Evolutionary conservation across 1,284 basidiomycete genomes (phyloP), one percentile per base, ranked within the genome.

Genomic region (Naganishia albida): DNA sequence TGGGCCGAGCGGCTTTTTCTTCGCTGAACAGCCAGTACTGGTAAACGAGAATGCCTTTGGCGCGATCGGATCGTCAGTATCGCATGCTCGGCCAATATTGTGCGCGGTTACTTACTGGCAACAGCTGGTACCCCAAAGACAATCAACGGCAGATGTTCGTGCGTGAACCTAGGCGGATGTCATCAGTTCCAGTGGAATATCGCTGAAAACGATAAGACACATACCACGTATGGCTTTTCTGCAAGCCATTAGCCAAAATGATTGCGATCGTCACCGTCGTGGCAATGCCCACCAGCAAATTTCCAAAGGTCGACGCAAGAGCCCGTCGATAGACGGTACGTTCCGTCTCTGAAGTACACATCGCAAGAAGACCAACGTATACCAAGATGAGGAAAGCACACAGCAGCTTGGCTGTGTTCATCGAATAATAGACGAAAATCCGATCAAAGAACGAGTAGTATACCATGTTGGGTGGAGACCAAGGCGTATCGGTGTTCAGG

Each of bases 61-160:
- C 16, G 4, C 28, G 8, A 20, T 20, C 26, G 38, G 3, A 15
- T 51, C 16, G n/a, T 42, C 38, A 62, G 46, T 15, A 13, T 12
- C 18, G 26, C 26, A 18, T 7, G 3, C 18, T 34, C n/a, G 56
- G 53, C n/a, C n/a, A n/a, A 2, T 50, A 49, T 26, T 26, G 20
- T 39, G 15, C 63, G n/a, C 49, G 55, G 76, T 81, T 39, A 70
- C 87, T 87, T 87, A 55, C 87, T 81, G 7, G 80, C 67, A 10
- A 90, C 72, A 0, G 86, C 86, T 0, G 90, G 84, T 28, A 92
- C 90, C 1, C 83, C 88, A 74, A 92, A 97, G n/a, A 96, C 78
- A 13, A 85, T 72, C 4, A 94, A 71, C 10, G 87, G 85, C 3
- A 87, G 84, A 68, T 86, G 84, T 70, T 93, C 91, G 66, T 84